Evolutionary conservation across 1,139 yeast species (phyloP).

Genomic region (Sugiyamaella castrensis): DNA sequence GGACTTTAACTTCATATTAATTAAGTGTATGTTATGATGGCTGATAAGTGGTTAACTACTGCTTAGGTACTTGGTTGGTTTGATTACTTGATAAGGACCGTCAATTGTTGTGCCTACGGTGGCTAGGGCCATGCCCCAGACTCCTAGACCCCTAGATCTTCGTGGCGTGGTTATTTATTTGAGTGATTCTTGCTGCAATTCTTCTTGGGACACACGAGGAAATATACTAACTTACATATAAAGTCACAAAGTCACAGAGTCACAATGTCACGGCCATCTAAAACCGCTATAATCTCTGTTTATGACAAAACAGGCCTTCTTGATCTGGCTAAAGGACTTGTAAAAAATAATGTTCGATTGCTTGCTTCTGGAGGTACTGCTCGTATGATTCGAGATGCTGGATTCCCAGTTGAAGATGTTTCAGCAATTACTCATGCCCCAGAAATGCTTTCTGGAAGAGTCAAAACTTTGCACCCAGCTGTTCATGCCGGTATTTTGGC

Average conservation of each 20-base stretch:
- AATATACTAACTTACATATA: not conserved
- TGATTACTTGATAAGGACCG: too few species aligned
- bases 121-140: too few species aligned
- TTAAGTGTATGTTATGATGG: too few species aligned
- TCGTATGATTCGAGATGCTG: constrained; percentile 89
- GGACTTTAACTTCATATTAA: too few species aligned
- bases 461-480: constrained; percentile 96
- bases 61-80: too few species aligned
- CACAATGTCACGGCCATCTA: constrained; percentile 41
- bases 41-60: too few species aligned
- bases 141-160: too few species aligned
- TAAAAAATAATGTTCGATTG: constrained; percentile 81
- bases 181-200: too few species aligned
- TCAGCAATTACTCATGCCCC: constrained; percentile 96
- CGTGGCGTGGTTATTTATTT: too few species aligned
- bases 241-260: constrained; percentile 19
- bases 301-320: constrained; percentile 95
- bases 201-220: too few species aligned
- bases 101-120: too few species aligned
- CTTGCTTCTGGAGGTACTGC: constrained; percentile 99
- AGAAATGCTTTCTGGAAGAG: constrained; percentile 98
- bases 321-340: constrained; percentile 93
- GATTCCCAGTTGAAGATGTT: constrained; percentile 96
- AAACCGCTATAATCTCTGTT: constrained; percentile 93
- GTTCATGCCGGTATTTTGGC: constrained; percentile 98